These are phyloP conservation scores for Dendrocalamus latiflorus DNA, from an alignment of 202 grass and related monocot genomes.

Conservation along the genomic window DNA sequence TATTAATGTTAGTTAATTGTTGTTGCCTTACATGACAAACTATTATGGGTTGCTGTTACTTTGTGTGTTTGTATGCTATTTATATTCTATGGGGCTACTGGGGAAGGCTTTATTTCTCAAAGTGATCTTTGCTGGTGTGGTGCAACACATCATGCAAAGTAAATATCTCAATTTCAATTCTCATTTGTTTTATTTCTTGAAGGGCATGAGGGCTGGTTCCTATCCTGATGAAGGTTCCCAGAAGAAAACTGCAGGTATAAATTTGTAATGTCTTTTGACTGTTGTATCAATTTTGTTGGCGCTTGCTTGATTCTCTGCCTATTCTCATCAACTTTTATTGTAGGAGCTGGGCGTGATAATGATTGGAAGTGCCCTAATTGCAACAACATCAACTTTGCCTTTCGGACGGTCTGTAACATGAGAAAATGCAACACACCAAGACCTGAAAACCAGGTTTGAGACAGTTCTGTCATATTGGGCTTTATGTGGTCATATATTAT, in stretches of 20 bases:
- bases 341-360: constrained; percentile 77
- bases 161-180: not conserved
- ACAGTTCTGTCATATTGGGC: not conserved
- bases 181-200: constrained; percentile 5
- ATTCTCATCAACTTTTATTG: not conserved
- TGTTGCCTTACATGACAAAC: not conserved
- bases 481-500: not conserved
- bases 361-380: constrained; percentile 89
- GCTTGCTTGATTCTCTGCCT: not conserved
- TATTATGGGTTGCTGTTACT: not conserved
- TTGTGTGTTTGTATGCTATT: not conserved
- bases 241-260: constrained; percentile 67
- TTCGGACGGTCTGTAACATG: constrained; percentile 84
- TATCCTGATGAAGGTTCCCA: constrained; percentile 74
- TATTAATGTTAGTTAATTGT: not conserved
- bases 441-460: constrained; percentile 65
- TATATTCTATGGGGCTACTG: not conserved
- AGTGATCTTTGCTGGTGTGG: constrained; percentile 8
- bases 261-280: not conserved
- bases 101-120: not conserved
- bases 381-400: constrained; percentile 72
- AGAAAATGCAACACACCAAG: constrained; percentile 82
- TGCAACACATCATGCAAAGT: not conserved
- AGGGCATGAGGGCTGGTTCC: constrained; percentile 58
- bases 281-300: not conserved